These are phyloP conservation scores for Aspergillus fumigatiaffinis DNA, from an alignment of 2,329 filamentous ascomycete genomes.

Conservation along the genomic window DNA sequence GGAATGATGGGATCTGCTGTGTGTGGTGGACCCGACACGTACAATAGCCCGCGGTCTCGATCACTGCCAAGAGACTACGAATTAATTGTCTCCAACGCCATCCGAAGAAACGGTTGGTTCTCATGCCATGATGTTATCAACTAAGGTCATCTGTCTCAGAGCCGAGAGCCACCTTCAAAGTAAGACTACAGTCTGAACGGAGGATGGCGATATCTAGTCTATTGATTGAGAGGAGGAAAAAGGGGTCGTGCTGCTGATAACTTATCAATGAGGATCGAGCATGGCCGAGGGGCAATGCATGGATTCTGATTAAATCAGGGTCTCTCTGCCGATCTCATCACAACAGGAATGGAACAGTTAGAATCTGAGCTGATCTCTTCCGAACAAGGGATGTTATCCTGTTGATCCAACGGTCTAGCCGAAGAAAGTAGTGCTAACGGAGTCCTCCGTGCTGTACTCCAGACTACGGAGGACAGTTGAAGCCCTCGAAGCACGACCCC, in stretches of 20 bases:
- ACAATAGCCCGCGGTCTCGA: neutral
- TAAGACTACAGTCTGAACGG: neutral
- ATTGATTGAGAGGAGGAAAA: neutral
- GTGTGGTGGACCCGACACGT: neutral
- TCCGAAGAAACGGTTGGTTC: neutral
- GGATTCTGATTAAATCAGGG: neutral
- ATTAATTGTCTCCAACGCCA: neutral
- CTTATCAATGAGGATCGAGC: neutral
- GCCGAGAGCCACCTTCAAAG: neutral
- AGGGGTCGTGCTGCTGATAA: neutral
- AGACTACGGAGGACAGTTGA: neutral
- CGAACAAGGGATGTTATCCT: neutral
- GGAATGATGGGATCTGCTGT: neutral
- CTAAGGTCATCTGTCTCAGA: neutral
- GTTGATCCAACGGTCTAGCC: neutral
- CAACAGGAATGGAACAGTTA: neutral
- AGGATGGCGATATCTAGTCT: neutral
- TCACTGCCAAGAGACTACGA: constrained; percentile 2
- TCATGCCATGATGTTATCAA: neutral
- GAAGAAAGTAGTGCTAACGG: neutral
- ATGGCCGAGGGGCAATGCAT: neutral
- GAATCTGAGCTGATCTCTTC: neutral
- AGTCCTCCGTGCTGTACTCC: neutral
- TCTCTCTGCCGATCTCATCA: neutral
- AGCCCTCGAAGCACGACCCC: neutral